Conservation (phyloP, 768 basidiomycete genomes). For the Astraeus odoratus region DNA sequence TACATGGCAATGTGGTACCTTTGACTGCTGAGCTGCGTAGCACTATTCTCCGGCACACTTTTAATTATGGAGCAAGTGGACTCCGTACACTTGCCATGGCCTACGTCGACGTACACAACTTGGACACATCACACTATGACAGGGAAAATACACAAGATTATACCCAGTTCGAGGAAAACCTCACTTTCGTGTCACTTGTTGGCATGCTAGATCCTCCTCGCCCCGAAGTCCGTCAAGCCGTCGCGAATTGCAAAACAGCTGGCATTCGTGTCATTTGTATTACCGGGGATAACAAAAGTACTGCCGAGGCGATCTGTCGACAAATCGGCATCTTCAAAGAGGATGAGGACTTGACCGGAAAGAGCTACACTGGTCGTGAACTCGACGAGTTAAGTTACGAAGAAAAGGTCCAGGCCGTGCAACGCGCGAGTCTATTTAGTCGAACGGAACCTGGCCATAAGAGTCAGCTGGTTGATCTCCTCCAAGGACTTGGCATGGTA, state of each 20-base stretch:
- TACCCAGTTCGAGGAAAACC: conserved; percentile 80
- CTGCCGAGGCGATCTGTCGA: conserved; percentile 94
- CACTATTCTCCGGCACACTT: conserved; percentile 55
- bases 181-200: conserved; percentile 92
- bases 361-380: conserved; percentile 93
- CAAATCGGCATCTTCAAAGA: conserved; percentile 91
- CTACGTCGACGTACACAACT: conserved; percentile 70
- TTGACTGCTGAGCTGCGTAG: conserved; percentile 57
- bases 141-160: conserved; percentile 78
- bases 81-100: conserved; percentile 91
- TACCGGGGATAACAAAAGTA: conserved; percentile 97
- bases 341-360: conserved; percentile 85
- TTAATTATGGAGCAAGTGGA: conserved; percentile 71
- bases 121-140: conserved; percentile 75
- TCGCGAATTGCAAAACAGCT: conserved; percentile 86
- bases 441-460: conserved; percentile 96
- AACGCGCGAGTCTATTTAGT: conserved; percentile 83
- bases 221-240: conserved; percentile 81
- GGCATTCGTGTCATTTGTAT: conserved; percentile 96
- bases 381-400: conserved; percentile 73
- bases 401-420: conserved; percentile 82
- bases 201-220: conserved; percentile 98
- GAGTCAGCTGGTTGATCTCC: conserved; percentile 86
- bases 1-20: conserved; percentile 56
- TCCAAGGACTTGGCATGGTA: conserved; percentile 86